Conservation (phyloP, 208 protist species). For the Angomonas ambiguus region DNA sequence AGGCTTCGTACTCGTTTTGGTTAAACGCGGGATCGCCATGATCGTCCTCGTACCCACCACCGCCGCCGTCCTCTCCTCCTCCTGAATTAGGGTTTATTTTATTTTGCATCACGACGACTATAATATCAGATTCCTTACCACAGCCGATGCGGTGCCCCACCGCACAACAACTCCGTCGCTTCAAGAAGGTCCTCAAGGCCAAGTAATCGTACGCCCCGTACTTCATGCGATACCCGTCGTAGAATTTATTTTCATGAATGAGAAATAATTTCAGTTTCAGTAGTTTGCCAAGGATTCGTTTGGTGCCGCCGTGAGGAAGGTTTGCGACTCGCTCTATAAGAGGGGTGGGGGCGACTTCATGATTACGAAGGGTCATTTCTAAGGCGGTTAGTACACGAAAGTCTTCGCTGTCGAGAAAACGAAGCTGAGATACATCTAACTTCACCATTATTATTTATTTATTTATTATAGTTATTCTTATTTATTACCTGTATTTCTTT, state of each 20-base stretch:
- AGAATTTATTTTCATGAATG: conserved; percentile 89
- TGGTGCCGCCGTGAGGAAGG: conserved; percentile 93
- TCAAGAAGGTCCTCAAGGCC: conserved; percentile 93
- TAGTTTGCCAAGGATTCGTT: conserved; percentile 90
- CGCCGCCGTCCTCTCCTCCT: background rate
- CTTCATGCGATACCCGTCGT: conserved; percentile 98
- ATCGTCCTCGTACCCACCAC: too few relatives aligned
- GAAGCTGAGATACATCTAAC: conserved; percentile 79
- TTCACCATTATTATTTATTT: conserved; percentile 72
- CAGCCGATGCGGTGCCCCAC: conserved; percentile 98
- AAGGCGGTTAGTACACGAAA: conserved; percentile 90
- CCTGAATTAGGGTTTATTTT: conserved; percentile 17
- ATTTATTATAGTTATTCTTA: background rate
- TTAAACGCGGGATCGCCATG: background rate
- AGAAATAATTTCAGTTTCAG: conserved; percentile 85
- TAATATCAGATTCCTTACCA: conserved; percentile 99
- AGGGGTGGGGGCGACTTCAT: conserved; percentile 95
- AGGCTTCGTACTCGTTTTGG: background rate
- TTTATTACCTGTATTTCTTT: background rate
- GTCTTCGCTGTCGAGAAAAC: conserved; percentile 89
- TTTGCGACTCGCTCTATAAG: conserved; percentile 95
- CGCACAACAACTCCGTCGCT: conserved; percentile 81
- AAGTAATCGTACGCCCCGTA: conserved; percentile 99
- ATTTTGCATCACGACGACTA: conserved; percentile 82
- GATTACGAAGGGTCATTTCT: conserved; percentile 99